These are phyloP conservation scores for Thermothielavioides terrestris DNA, from an alignment of 495 filamentous ascomycete genomes.

Conservation along the genomic window DNA sequence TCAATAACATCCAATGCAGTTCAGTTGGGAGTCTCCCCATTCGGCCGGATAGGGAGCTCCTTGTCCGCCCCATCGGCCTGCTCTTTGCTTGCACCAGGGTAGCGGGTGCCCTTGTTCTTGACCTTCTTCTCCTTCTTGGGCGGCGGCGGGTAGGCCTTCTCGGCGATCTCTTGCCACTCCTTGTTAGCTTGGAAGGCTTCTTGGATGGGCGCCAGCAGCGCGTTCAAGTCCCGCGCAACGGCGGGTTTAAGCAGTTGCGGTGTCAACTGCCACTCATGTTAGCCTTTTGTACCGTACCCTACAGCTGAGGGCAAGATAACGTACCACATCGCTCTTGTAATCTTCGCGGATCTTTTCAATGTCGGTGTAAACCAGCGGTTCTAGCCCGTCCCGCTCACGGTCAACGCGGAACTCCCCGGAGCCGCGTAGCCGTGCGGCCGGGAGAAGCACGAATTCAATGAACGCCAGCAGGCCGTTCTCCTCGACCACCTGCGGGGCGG, in stretches of 20 bases:
- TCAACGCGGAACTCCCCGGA: slow-evolving; percentile 48
- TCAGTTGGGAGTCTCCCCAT: slow-evolving; percentile 7
- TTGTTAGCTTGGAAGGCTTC: slow-evolving; percentile 55
- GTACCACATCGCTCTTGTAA: slow-evolving; percentile 70
- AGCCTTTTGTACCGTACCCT: slow-evolving; percentile 6
- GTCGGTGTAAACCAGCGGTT: slow-evolving; percentile 66
- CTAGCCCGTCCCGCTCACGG: slow-evolving; percentile 53
- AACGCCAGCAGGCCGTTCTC: slow-evolving; percentile 80
- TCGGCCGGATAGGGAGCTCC: slow-evolving; percentile 8
- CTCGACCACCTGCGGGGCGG: slow-evolving; percentile 64
- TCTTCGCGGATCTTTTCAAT: slow-evolving; percentile 66
- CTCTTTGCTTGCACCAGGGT: slow-evolving; percentile 26
- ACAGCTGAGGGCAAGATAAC: slow-evolving; percentile 15
- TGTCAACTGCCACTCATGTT: slow-evolving; percentile 49
- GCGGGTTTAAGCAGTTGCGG: slow-evolving; percentile 80
- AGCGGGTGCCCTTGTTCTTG: slow-evolving; percentile 60
- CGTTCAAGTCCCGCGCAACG: slow-evolving; percentile 57
- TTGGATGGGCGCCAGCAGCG: slow-evolving; percentile 67
- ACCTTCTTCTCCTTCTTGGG: slow-evolving; percentile 21
- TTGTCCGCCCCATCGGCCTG: neutral
- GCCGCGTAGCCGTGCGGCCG: slow-evolving; percentile 49
- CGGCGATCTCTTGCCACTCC: slow-evolving; percentile 76
- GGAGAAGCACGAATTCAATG: slow-evolving; percentile 76
- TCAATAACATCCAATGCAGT: neutral
- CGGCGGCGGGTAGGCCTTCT: slow-evolving; percentile 46